phyloP scores from a whole-genome alignment of 225 moss, liverwort and hornwort genomes.

The Polytrichum commune region DNA sequence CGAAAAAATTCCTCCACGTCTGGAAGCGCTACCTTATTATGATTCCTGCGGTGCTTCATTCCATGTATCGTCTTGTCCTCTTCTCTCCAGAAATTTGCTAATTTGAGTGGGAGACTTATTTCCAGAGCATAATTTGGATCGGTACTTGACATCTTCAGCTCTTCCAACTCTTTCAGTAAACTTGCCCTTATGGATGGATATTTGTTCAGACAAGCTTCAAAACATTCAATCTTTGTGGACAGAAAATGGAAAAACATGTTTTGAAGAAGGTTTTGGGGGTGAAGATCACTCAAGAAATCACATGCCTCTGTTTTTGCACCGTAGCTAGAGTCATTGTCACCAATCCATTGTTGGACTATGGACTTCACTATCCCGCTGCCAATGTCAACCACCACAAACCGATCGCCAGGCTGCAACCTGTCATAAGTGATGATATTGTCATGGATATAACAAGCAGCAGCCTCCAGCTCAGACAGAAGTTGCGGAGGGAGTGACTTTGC shows the following conservation, averaged over 20 bases:
- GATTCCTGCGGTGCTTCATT: background rate
- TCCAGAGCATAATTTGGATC: background rate
- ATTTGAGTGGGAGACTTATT: background rate
- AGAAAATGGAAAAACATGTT: background rate
- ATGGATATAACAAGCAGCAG: conserved; percentile 11
- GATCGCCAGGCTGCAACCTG: conserved; percentile 1
- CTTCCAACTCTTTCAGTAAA: background rate
- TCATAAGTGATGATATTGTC: background rate
- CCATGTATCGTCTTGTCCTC: background rate
- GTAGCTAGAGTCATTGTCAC: background rate
- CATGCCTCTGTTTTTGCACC: background rate
- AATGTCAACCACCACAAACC: conserved; percentile 15
- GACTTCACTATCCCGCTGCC: conserved; percentile 14
- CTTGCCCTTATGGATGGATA: background rate
- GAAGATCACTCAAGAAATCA: background rate
- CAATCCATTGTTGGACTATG: conserved; percentile 6
- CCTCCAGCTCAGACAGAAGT: conserved; percentile 11
- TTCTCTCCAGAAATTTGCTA: background rate
- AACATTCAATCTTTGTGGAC: background rate
- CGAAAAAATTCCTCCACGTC: background rate
- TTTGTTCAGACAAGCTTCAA: background rate
- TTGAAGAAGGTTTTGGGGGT: background rate
- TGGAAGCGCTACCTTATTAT: background rate
- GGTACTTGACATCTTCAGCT: background rate
- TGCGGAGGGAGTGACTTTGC: background rate